Evolutionary conservation across 495 filamentous ascomycete genomes (phyloP).

Genomic region (Trichoderma virens): DNA sequence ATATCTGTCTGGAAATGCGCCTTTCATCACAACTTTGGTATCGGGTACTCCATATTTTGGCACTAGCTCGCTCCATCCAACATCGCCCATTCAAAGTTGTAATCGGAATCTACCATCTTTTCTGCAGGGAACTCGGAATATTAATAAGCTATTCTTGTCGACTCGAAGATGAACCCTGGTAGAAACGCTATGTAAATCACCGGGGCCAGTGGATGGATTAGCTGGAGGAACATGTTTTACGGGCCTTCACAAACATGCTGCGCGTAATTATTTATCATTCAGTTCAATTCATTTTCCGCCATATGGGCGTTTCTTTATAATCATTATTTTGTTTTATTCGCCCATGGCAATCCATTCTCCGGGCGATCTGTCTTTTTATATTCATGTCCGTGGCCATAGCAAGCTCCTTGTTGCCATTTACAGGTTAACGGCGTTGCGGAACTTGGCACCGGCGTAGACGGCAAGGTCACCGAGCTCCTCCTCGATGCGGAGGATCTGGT

Average conservation of each 20-base stretch:
- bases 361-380: neutral
- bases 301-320: neutral
- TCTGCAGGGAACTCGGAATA: too few species aligned
- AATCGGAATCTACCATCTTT: too few species aligned
- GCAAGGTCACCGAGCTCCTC: conserved; percentile 93
- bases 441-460: conserved; percentile 82
- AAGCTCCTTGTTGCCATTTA: conserved; percentile 43
- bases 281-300: neutral
- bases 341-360: neutral
- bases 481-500: conserved; percentile 99
- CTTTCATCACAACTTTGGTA: neutral
- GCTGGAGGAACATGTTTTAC: neutral
- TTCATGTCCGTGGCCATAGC: neutral
- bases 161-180: too few species aligned
- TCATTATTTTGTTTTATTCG: conserved; percentile 1
- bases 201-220: too few species aligned
- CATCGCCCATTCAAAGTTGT: neutral
- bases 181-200: too few species aligned
- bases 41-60: neutral
- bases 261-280: neutral
- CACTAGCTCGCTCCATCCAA: neutral
- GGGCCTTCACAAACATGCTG: neutral
- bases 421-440: conserved; percentile 81
- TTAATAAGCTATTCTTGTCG: too few species aligned
- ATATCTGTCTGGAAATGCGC: neutral